phyloP scores from a whole-genome alignment of 2,329 filamentous ascomycete genomes.

The Herpotrichia juniperi region DNA sequence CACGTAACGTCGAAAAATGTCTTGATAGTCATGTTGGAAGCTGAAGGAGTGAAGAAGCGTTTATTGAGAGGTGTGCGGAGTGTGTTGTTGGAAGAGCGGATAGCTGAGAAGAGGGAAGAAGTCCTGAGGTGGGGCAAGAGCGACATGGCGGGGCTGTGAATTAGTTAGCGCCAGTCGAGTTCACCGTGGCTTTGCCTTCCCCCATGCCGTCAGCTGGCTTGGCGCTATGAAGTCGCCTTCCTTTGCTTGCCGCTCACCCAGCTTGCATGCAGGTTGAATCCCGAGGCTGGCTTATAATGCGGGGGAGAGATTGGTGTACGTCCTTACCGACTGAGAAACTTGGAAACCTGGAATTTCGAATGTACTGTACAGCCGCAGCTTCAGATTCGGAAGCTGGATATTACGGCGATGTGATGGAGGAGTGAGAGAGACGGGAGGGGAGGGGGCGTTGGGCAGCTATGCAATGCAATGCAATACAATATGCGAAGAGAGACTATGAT shows the following conservation, averaged over 20 bases:
- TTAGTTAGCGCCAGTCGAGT: constrained; percentile 18
- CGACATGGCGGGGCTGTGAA: constrained; percentile 49
- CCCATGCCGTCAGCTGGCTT: constrained; percentile 17
- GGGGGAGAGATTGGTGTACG: constrained; percentile 20
- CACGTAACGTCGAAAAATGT: constrained; percentile 76
- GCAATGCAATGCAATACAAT: constrained; percentile 36
- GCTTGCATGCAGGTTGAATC: constrained; percentile 13
- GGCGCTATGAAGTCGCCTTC: constrained; percentile 10
- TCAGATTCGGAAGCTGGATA: constrained; percentile 1
- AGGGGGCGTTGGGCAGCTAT: constrained; percentile 40
- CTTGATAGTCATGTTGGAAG: constrained; percentile 76
- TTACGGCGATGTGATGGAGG: constrained; percentile 11
- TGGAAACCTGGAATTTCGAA: constrained; percentile 9
- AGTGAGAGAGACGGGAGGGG: constrained; percentile 10
- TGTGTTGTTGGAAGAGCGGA: constrained; percentile 36
- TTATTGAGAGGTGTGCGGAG: constrained; percentile 48
- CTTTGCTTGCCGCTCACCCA: constrained; percentile 2
- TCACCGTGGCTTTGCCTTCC: not conserved
- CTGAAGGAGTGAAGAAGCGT: constrained; percentile 67
- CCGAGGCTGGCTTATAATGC: constrained; percentile 13
- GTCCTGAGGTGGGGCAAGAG: constrained; percentile 40
- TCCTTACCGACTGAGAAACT: constrained; percentile 22
- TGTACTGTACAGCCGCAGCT: constrained; percentile 18
- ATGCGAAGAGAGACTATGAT: constrained; percentile 29
- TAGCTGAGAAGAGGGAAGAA: constrained; percentile 38